These are phyloP conservation scores for Rhizopus delemar DNA, from an alignment of 371 early-diverging fungal species.

Conservation along the genomic window DNA sequence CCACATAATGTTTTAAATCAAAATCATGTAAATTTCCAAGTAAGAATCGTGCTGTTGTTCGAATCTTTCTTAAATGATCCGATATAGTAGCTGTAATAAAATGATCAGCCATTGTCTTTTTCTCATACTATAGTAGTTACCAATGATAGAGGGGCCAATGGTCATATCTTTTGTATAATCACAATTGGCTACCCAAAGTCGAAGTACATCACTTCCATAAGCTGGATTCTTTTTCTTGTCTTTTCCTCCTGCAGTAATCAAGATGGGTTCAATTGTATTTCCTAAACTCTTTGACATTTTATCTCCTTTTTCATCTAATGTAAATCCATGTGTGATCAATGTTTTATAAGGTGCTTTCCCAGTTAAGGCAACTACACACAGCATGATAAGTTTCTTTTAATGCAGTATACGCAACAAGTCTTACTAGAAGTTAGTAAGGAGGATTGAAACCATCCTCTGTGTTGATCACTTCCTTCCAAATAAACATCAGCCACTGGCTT, in stretches of 20 bases:
- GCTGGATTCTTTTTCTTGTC: conserved; percentile 71
- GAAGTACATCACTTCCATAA: conserved; percentile 82
- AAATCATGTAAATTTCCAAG: conserved; percentile 80
- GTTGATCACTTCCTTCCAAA: conserved; percentile 94
- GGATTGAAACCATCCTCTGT: conserved; percentile 98
- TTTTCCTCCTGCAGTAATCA: conserved; percentile 74
- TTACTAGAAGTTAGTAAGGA: conserved; percentile 81
- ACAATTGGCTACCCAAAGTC: conserved; percentile 83
- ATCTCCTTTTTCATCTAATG: conserved; percentile 85
- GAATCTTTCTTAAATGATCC: conserved; percentile 75
- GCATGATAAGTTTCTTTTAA: neutral
- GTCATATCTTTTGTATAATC: conserved; percentile 81
- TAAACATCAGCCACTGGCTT: conserved; percentile 82
- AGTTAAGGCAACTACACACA: conserved; percentile 67
- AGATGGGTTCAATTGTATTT: conserved; percentile 81
- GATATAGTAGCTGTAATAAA: conserved; percentile 52
- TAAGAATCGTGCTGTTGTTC: conserved; percentile 80
- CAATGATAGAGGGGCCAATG: conserved; percentile 71
- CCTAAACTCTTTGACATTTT: conserved; percentile 96
- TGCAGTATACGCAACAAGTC: neutral
- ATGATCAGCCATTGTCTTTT: neutral
- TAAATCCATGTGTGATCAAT: conserved; percentile 91
- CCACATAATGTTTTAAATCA: conserved; percentile 43
- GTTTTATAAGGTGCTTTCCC: conserved; percentile 81
- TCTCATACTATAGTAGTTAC: conserved; percentile 24